These are phyloP conservation scores for Poteriospumella lacustris DNA, from an alignment of 108 stramenopile genomes.

Conservation along the genomic window DNA sequence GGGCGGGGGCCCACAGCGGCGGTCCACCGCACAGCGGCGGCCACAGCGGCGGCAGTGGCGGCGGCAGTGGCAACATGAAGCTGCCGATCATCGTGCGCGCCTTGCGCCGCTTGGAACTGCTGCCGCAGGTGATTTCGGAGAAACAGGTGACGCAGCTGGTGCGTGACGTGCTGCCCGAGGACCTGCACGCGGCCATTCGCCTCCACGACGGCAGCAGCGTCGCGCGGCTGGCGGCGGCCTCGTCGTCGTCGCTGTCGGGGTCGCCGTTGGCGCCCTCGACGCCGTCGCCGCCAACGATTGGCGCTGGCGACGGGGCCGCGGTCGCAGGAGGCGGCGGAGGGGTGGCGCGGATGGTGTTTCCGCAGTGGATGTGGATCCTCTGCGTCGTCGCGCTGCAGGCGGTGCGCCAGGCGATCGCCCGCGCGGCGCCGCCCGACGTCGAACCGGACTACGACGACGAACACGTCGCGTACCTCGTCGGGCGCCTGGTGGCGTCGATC, in stretches of 20 bases:
- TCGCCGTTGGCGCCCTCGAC: not conserved
- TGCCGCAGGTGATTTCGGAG: not conserved
- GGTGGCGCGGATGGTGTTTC: slow-evolving; percentile 3
- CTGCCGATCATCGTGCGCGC: not conserved
- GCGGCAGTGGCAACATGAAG: not conserved
- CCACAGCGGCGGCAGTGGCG: not conserved
- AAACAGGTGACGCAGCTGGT: not conserved
- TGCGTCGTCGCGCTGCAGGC: not conserved
- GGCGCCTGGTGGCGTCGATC: too few relatives aligned
- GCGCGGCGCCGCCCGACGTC: too few relatives aligned
- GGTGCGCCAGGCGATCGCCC: too few relatives aligned
- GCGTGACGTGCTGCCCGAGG: slow-evolving; percentile 3
- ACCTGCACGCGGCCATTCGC: too few relatives aligned
- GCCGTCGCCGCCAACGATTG: too few relatives aligned
- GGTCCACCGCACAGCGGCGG: not conserved
- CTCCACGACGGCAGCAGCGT: too few relatives aligned
- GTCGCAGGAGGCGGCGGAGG: too few relatives aligned
- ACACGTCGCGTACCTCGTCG: too few relatives aligned
- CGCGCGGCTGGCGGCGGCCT: not conserved
- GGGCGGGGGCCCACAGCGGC: not conserved
- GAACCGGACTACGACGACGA: too few relatives aligned
- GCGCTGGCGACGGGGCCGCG: too few relatives aligned
- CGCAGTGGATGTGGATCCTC: slow-evolving; percentile 15
- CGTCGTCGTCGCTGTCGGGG: not conserved
- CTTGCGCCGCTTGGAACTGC: not conserved